Base-by-base conservation (phyloP, 139 green algal species). In the Picochlorum sp. region DNA sequence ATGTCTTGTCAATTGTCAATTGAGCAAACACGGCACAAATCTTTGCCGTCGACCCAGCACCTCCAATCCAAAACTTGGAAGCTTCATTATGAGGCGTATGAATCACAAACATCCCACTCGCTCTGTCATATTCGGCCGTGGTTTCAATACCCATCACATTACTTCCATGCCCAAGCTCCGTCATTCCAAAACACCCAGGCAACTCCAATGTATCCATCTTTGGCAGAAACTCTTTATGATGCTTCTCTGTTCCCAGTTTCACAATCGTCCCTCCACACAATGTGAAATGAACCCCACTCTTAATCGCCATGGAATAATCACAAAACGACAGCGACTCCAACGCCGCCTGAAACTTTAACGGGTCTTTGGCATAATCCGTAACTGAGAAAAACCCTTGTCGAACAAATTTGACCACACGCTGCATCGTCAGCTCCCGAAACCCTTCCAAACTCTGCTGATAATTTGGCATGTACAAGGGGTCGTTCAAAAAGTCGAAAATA, bases 71-170 rank as follows among this genome's bases (percentile, higher is more conserved):
- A 57, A 82, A 89, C 70, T 90, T 89, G 51, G 56, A 71, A 24
- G 88, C 87, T 52, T 62, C 26, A 68, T 95, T 81, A 44, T 57
- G 83, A 30, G 90, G 90, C 0, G 90, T 95, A 79, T 86, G 70
- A 67, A 96, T 88, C 6, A 95, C 60, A 67, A 96, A 96, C 69
- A 88, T 72, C 23, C 78, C 58, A 1, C 72, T 70, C 18, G 34
- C 23, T 2, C 62, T 45, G 47, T 79, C 73, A 45, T 75, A 79
- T 0, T 30, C 28, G 0, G 73, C 73, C 13, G 44, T 74, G 2
- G 90, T 96, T 65, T 92, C 80, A 56, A 96, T 96, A 64, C 90
- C 88, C 77, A 91, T 88, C 20, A 96, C 90, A 65, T 96, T 95
- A 57, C 57, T 82, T 44, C 89, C 89, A 59, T 94, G 88, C 0